Evolutionary conservation across 2,329 filamentous ascomycete genomes (phyloP).

Genomic region (Cylindrodendrum hubeiense): DNA sequence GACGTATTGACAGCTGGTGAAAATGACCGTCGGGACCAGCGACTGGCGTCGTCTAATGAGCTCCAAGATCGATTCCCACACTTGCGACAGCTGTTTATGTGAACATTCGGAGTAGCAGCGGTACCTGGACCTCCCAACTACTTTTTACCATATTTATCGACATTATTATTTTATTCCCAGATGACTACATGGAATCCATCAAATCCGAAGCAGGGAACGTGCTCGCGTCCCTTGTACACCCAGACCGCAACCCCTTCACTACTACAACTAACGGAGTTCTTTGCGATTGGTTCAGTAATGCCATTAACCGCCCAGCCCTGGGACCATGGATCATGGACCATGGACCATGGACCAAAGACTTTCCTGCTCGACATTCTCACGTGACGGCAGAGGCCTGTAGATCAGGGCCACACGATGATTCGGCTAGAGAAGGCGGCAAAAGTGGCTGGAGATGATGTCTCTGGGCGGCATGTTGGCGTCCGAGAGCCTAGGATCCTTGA

Average conservation of each 20-base stretch:
- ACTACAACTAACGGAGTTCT: background rate
- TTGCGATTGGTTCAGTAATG: no score
- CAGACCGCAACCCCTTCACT: background rate
- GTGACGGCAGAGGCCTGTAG: constrained; percentile 21
- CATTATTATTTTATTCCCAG: background rate
- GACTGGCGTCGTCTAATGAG: background rate
- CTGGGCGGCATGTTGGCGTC: background rate
- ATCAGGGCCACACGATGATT: constrained; percentile 11
- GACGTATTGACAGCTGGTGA: constrained; percentile 2
- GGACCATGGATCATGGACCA: no score
- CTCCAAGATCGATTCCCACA: constrained; percentile 1
- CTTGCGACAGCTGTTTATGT: constrained; percentile 11
- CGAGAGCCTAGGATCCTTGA: constrained; percentile 1
- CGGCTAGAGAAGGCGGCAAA: constrained; percentile 2
- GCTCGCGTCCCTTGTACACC: background rate
- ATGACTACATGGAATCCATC: background rate
- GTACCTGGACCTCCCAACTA: background rate
- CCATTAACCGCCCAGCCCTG: no score
- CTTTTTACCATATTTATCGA: background rate
- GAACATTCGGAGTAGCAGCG: background rate
- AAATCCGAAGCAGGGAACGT: background rate
- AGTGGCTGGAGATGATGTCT: background rate
- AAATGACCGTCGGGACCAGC: background rate
- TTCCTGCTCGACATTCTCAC: constrained; percentile 1
- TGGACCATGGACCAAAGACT: background rate